Evolutionary conservation across 2,329 filamentous ascomycete genomes (phyloP).

Genomic region (Fusarium sororula): DNA sequence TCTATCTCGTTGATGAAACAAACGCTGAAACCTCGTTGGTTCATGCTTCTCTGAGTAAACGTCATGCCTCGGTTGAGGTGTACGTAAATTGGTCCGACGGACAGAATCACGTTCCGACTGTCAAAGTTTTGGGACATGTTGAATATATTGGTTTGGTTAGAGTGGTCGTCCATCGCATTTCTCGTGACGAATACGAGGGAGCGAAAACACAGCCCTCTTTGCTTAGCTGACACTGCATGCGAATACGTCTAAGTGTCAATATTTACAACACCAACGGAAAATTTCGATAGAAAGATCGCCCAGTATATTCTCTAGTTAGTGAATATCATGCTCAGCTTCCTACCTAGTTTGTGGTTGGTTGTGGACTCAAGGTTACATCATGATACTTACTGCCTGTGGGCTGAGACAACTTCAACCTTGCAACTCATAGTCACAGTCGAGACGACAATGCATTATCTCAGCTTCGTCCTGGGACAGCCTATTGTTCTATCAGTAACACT

Average conservation of each 20-base stretch:
- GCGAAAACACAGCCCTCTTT: background rate
- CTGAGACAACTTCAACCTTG: slow-evolving; percentile 13
- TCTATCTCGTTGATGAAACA: slow-evolving; percentile 3
- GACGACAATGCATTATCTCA: slow-evolving; percentile 29
- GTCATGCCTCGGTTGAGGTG: slow-evolving; percentile 9
- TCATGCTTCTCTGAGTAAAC: background rate
- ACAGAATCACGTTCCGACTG: background rate
- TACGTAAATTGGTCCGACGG: slow-evolving; percentile 13
- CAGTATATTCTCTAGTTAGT: background rate
- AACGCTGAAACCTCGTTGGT: slow-evolving; percentile 19
- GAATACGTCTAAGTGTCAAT: background rate
- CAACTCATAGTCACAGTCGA: background rate
- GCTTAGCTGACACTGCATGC: background rate
- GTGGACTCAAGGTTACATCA: slow-evolving; percentile 23
- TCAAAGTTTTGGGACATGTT: background rate
- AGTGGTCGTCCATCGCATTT: background rate
- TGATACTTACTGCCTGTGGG: background rate
- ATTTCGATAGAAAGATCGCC: background rate
- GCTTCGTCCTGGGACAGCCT: background rate
- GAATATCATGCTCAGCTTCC: background rate
- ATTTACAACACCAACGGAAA: background rate
- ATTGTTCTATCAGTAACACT: background rate
- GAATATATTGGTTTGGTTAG: background rate
- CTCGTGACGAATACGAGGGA: slow-evolving; percentile 21
- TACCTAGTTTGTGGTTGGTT: background rate